Conservation (phyloP, 352 stramenopile genomes). For the Phytophthora pseudosyringae region DNA sequence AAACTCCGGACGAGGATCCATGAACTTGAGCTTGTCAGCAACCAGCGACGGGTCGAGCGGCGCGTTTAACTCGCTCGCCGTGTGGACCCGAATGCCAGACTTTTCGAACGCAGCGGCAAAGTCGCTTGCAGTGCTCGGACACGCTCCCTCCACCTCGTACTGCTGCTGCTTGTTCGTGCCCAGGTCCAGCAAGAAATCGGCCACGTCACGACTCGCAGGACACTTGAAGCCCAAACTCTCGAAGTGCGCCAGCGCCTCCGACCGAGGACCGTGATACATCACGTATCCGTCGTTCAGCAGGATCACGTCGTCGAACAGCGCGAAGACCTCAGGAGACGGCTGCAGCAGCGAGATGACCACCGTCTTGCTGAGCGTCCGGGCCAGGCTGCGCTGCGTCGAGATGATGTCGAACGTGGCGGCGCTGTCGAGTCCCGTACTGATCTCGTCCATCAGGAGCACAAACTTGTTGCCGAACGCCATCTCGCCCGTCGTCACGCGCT, state of each 20-base stretch:
- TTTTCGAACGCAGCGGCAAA: conserved; percentile 26
- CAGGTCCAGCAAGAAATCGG: conserved; percentile 47
- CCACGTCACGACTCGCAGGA: conserved; percentile 42
- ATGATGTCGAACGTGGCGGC: conserved; percentile 54
- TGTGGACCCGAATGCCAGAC: conserved; percentile 11
- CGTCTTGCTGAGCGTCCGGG: conserved; percentile 42
- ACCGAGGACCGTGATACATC: conserved; percentile 81
- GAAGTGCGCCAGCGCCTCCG: conserved; percentile 74
- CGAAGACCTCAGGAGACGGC: conserved; percentile 61
- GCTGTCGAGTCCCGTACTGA: conserved; percentile 69
- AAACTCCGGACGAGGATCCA: conserved; percentile 32
- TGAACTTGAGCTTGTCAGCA: conserved; percentile 16
- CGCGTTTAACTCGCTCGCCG: conserved; percentile 10
- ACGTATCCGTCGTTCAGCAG: conserved; percentile 87
- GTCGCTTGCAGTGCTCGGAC: conserved; percentile 1
- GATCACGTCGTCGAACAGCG: conserved; percentile 92
- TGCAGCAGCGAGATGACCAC: conserved; percentile 84
- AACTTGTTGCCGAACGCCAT: conserved; percentile 79
- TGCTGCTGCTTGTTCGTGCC: conserved; percentile 42
- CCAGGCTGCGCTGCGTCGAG: conserved; percentile 50
- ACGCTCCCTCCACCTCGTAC: conserved; percentile 23
- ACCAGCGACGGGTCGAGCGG: conserved; percentile 8
- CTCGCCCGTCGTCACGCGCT: conserved; percentile 73
- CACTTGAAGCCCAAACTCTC: conserved; percentile 55
- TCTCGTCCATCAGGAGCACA: conserved; percentile 58